A percentile compares a stretch with the other conserved stretches of the same genome.
Evolutionary conservation across 148 eudicot genomes (phyloP).

Genomic region (Spergularia marina): DNA sequence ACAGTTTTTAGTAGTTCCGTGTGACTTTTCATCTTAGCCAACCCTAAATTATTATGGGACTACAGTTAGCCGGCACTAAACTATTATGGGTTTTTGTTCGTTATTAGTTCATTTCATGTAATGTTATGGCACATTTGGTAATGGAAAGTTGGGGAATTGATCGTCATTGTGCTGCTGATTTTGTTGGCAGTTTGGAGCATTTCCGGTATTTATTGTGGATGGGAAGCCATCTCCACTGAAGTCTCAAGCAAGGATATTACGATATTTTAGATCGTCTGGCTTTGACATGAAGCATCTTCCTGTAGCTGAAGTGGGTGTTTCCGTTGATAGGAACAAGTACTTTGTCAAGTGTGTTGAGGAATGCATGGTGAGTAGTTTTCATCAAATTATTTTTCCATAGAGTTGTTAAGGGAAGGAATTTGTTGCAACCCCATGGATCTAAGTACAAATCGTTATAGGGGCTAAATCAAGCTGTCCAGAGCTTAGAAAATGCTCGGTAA

Average conservation of each 20-base stretch:
- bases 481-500: too few relatives aligned
- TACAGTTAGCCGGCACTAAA: too few relatives aligned
- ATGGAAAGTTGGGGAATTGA: not conserved
- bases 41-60: not conserved
- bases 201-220: constrained; percentile 83
- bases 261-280: constrained; percentile 67
- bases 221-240: constrained; percentile 85
- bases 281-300: constrained; percentile 50
- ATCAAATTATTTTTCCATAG: not conserved
- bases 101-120: not conserved
- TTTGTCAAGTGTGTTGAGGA: constrained; percentile 68
- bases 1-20: not conserved
- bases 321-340: constrained; percentile 61
- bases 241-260: constrained; percentile 70
- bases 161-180: constrained; percentile 11
- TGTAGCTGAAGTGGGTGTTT: constrained; percentile 52
- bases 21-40: not conserved
- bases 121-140: not conserved
- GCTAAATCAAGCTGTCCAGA: too few relatives aligned
- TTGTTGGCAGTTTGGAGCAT: constrained; percentile 82
- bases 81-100: not conserved
- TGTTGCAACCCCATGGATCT: too few relatives aligned
- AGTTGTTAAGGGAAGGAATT: too few relatives aligned
- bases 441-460: too few relatives aligned
- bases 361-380: constrained; percentile 58